These are phyloP conservation scores for Pichia sp. DNA, from an alignment of 1,139 yeast genomes.

Conservation along the genomic window DNA sequence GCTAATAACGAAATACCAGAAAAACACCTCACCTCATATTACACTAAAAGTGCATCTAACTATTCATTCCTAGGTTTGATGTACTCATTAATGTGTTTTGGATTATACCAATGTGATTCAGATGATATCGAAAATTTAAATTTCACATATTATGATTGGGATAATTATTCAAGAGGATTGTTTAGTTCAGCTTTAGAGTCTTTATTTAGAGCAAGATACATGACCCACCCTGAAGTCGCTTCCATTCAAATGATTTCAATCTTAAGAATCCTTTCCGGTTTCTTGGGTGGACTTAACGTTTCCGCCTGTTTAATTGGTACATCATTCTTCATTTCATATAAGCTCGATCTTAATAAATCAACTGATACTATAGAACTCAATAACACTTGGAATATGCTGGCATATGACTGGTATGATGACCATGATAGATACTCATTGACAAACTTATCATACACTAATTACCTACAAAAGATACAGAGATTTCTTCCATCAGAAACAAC, in stretches of 20 bases:
- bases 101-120: constrained; percentile 34
- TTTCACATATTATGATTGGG: constrained; percentile 27
- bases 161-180: constrained; percentile 32
- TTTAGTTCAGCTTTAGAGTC: constrained; percentile 36
- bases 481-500: too few species aligned
- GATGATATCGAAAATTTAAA: constrained; percentile 25
- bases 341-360: constrained; percentile 31
- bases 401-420: constrained; percentile 38
- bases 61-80: constrained; percentile 36
- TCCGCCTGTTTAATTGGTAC: constrained; percentile 31
- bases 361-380: constrained; percentile 15
- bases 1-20: constrained; percentile 16
- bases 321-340: constrained; percentile 32
- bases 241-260: constrained; percentile 34
- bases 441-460: constrained; percentile 8
- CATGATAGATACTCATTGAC: constrained; percentile 30
- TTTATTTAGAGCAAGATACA: constrained; percentile 35
- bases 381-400: constrained; percentile 36
- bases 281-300: constrained; percentile 35
- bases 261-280: constrained; percentile 33
- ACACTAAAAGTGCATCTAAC: constrained; percentile 21
- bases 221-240: constrained; percentile 33
- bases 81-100: constrained; percentile 36
- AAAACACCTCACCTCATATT: constrained; percentile 25
- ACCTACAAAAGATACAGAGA: constrained; percentile 30